A percentile compares a stretch with the other conserved stretches of the same genome.
Evolutionary conservation across 192 early-diverging fungal species (phyloP).

Genomic region (Umbelopsis sp.): DNA sequence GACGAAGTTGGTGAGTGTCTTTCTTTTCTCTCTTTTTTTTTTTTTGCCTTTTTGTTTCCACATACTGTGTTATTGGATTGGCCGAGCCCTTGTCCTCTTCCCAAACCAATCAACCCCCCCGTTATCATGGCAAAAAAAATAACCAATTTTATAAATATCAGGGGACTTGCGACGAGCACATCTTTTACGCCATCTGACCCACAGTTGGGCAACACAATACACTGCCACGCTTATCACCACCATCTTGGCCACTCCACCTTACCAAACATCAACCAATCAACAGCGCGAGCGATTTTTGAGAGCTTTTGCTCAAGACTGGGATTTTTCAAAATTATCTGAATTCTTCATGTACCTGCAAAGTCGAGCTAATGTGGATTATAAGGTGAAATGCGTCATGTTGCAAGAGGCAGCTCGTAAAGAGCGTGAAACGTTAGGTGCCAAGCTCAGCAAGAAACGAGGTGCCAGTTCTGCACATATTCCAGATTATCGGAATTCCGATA

Average conservation of each 20-base stretch:
- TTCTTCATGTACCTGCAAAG: slow-evolving; percentile 65
- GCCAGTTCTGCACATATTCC: slow-evolving; percentile 1
- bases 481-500: slow-evolving; percentile 9
- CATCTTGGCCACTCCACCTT: slow-evolving; percentile 46
- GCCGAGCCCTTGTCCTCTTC: not conserved
- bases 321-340: slow-evolving; percentile 64
- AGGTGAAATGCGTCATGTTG: slow-evolving; percentile 45
- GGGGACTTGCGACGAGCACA: slow-evolving; percentile 52
- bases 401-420: slow-evolving; percentile 44
- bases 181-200: slow-evolving; percentile 49
- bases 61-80: not conserved
- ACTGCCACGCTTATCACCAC: slow-evolving; percentile 51
- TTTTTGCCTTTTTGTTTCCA: too few relatives aligned
- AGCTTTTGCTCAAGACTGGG: slow-evolving; percentile 62
- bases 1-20: slow-evolving; percentile 45
- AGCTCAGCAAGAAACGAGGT: slow-evolving; percentile 30
- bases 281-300: slow-evolving; percentile 49
- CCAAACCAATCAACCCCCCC: not conserved
- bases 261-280: slow-evolving; percentile 23
- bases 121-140: too few relatives aligned
- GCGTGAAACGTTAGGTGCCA: slow-evolving; percentile 33
- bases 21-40: too few relatives aligned
- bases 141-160: slow-evolving; percentile 11
- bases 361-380: slow-evolving; percentile 48
- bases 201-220: slow-evolving; percentile 58